Base-by-base conservation (phyloP, 2,329 filamentous ascomycete species). In the Neocucurbitaria cava region DNA sequence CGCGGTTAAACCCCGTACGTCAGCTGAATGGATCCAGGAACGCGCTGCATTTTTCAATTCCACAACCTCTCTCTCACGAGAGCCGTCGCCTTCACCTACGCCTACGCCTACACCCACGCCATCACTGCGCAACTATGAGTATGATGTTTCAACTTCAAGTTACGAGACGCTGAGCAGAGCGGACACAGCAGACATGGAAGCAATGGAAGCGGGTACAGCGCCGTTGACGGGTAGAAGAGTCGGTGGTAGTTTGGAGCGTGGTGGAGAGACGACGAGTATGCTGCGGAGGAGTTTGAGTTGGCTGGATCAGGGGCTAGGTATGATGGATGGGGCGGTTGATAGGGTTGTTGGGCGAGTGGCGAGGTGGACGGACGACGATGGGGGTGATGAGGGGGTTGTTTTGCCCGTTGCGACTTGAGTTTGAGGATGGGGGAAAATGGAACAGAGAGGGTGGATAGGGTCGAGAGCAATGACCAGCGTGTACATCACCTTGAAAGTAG, bases 351-450 rank as follows among this genome's bases (percentile, higher is more conserved):
- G 50, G 30, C 56, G 33, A 46, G 46, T 72, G 43, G 59, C 53
- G 40, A 54, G 54, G 62, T 74, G 59, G 64, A 65, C 61, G 40
- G 64, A 63, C 44, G 68, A 67, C 38, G 61, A 58, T 20, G 66
- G 60, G 11, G 59, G 41, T 30, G 53, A 66, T 9, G 59, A 62
- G 30, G 61, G 43, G 23, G 21, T 65, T 54, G 24, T 70, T 52
- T 51, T 71, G 46, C 65, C 65, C 3, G 30, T 68, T 44, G 50
- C 44, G 8, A 54, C 15, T 46, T 44, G 40, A 52, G 46, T 47
- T 44, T 2, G 53, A 54, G 36, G 33, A 36, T 17, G 54, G 49
- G 10, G 46, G 58, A 53, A 23, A 35, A 23, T 38, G 28, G 20
- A 41, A 52, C 18, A 33, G 6, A 11, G 30, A 50, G 33, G 26